Evolutionary conservation across 2,329 filamentous ascomycete genomes (phyloP).

Genomic region (Penicillium sp.): DNA sequence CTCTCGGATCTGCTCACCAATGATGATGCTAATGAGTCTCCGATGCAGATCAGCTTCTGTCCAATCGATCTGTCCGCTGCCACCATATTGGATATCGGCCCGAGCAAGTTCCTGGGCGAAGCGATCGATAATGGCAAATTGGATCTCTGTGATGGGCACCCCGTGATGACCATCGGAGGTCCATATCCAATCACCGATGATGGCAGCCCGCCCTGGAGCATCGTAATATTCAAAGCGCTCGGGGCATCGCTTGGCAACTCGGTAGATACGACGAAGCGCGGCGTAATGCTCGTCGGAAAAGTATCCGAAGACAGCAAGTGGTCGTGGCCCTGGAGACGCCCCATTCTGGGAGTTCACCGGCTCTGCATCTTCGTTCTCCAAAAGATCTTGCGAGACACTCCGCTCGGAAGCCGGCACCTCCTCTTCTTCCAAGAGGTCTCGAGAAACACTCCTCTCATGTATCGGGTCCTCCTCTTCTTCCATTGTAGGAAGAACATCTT

Average conservation of each 20-base stretch:
- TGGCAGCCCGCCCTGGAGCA: constrained; percentile 34
- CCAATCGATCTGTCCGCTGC: constrained; percentile 42
- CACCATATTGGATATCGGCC: constrained; percentile 36
- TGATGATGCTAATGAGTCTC: constrained; percentile 47
- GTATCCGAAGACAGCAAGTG: constrained; percentile 38
- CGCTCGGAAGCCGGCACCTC: constrained; percentile 1
- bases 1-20: constrained; percentile 46
- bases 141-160: constrained; percentile 42
- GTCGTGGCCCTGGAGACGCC: constrained; percentile 18
- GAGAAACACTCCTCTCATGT: not conserved
- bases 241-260: constrained; percentile 37
- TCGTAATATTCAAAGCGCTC: constrained; percentile 40
- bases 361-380: constrained; percentile 5
- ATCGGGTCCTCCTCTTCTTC: constrained; percentile 12
- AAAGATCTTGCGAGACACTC: not conserved
- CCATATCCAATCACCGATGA: constrained; percentile 45
- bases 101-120: constrained; percentile 40
- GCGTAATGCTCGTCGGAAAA: constrained; percentile 44
- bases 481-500: constrained; percentile 1
- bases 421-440: not conserved
- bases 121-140: constrained; percentile 43
- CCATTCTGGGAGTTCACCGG: constrained; percentile 10
- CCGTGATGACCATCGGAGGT: constrained; percentile 42
- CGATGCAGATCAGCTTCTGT: constrained; percentile 44
- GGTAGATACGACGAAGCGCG: constrained; percentile 40